Evolutionary conservation across 2,329 filamentous ascomycete genomes (phyloP).

Genomic region (Bipolaris oryzae): DNA sequence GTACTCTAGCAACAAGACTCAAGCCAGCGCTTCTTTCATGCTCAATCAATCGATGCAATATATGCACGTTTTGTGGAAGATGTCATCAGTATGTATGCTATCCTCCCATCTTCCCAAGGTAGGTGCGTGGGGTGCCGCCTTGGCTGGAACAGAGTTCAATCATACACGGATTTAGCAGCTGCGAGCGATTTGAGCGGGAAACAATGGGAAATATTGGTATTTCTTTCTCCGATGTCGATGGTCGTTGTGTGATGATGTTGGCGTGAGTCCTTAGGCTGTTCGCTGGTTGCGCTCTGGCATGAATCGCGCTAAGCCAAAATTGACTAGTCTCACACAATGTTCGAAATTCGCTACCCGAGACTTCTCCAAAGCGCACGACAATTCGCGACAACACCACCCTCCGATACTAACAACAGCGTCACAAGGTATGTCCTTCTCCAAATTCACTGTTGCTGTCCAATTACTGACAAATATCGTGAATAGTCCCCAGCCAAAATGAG

Average conservation of each 20-base stretch:
- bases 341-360: slow-evolving; percentile 20
- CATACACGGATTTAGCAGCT: not conserved
- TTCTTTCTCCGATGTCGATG: not conserved
- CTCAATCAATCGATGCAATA: not conserved
- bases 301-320: slow-evolving; percentile 8
- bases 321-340: slow-evolving; percentile 16
- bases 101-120: not conserved
- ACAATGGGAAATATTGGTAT: not conserved
- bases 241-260: slow-evolving; percentile 1
- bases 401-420: slow-evolving; percentile 48
- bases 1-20: no score
- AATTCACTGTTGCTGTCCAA: slow-evolving; percentile 2
- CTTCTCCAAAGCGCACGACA: slow-evolving; percentile 16
- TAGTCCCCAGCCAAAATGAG: slow-evolving; percentile 64
- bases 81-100: not conserved
- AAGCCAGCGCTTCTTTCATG: not conserved
- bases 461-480: slow-evolving; percentile 28
- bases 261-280: not conserved
- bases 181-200: accelerated
- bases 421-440: slow-evolving; percentile 37
- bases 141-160: not conserved
- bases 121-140: not conserved
- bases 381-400: slow-evolving; percentile 30
- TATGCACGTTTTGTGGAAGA: not conserved
- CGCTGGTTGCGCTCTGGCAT: not conserved